Evolutionary conservation across 208 protist species (phyloP).

Genomic region (Trypanosoma lewisi): DNA sequence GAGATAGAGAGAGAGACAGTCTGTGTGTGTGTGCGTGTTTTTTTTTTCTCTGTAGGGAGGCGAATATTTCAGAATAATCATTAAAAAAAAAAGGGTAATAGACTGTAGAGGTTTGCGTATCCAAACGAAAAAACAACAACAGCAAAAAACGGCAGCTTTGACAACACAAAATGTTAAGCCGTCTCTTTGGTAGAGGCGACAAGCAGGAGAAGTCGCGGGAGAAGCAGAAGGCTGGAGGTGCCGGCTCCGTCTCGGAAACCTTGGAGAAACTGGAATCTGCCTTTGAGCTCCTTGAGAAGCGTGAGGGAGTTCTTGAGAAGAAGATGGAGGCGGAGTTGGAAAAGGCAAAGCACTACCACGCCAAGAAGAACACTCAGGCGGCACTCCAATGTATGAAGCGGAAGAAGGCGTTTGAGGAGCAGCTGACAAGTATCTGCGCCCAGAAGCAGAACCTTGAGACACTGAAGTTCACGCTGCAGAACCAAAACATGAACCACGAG

Average conservation of each 20-base stretch:
- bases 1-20: no score
- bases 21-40: no score
- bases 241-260: conserved; percentile 26
- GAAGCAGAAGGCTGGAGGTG: conserved; percentile 12
- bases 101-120: no score
- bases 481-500: conserved; percentile 84
- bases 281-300: conserved; percentile 85
- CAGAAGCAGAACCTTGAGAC: conserved; percentile 87
- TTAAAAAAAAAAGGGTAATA: no score
- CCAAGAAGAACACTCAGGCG: conserved; percentile 83
- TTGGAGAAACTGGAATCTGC: conserved; percentile 77
- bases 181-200: conserved; percentile 62
- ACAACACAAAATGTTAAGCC: conserved; percentile 56
- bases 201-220: conserved; percentile 52
- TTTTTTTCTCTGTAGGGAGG: no score
- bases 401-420: conserved; percentile 90
- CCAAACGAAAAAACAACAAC: background rate
- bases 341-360: conserved; percentile 78
- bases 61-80: no score
- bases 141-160: background rate
- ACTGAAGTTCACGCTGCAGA: conserved; percentile 83
- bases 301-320: conserved; percentile 80
- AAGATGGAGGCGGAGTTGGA: conserved; percentile 78
- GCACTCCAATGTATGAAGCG: conserved; percentile 89
- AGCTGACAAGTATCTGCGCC: conserved; percentile 55